These are phyloP conservation scores for Annulohypoxylon nitens DNA, from an alignment of 495 filamentous ascomycete species.

Conservation along the genomic window DNA sequence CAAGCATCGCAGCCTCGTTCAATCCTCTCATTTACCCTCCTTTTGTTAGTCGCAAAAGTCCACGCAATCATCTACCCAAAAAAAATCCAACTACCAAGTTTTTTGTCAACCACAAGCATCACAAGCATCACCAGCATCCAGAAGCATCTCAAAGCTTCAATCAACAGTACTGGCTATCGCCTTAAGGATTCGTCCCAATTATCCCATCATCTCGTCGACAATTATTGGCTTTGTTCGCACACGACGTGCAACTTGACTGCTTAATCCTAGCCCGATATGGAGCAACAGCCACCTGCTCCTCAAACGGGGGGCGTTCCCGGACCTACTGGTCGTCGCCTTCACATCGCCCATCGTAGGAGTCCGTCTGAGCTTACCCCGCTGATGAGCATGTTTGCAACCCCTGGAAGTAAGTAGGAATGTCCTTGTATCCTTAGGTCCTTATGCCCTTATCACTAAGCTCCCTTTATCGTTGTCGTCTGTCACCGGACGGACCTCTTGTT, in stretches of 20 bases:
- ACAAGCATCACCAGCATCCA: constrained; percentile 20
- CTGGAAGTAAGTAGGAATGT: constrained; percentile 63
- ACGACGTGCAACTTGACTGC: constrained; percentile 60
- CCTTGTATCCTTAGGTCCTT: constrained; percentile 11
- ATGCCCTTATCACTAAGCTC: constrained; percentile 3
- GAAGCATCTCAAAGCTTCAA: constrained; percentile 33
- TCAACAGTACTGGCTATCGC: constrained; percentile 40
- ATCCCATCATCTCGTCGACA: constrained; percentile 25
- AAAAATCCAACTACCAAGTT: constrained; percentile 40
- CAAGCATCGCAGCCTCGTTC: constrained; percentile 50
- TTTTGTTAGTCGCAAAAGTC: constrained; percentile 57
- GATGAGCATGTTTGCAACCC: constrained; percentile 87
- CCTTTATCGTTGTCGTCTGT: constrained; percentile 20
- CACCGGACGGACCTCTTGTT: not conserved
- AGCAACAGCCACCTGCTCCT: constrained; percentile 76
- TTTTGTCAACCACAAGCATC: constrained; percentile 33
- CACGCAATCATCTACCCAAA: constrained; percentile 49
- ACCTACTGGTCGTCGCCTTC: constrained; percentile 88
- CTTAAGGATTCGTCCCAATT: constrained; percentile 38
- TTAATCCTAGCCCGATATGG: constrained; percentile 69
- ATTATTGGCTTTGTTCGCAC: constrained; percentile 55
- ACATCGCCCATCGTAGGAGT: constrained; percentile 97
- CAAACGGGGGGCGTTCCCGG: constrained; percentile 77
- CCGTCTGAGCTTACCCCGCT: constrained; percentile 97
- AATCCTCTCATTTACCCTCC: constrained; percentile 64